A percentile compares a stretch with the other conserved stretches of the same genome.
phyloP scores from a whole-genome alignment of 306 rosid genomes.

The Dalbergia oliveri region DNA sequence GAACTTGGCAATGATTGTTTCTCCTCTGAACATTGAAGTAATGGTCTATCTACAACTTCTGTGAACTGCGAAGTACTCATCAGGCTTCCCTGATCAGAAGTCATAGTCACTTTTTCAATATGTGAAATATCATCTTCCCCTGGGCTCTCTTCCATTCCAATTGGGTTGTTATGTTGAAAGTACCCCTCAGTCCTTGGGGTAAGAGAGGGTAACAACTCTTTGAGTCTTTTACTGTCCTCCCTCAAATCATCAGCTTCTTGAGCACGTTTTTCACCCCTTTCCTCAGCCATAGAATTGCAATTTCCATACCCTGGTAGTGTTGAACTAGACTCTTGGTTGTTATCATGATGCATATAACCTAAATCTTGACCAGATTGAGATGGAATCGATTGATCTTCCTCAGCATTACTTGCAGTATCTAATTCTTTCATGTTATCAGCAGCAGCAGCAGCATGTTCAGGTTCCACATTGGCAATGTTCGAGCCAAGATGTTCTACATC shows the following conservation, averaged over 20 bases:
- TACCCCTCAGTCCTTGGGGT: conserved; percentile 59
- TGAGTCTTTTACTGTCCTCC: conserved; percentile 67
- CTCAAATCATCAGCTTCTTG: conserved; percentile 59
- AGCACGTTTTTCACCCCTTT: conserved; percentile 74
- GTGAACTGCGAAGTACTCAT: conserved; percentile 57
- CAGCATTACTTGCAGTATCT: conserved; percentile 53
- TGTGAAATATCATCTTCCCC: conserved; percentile 53
- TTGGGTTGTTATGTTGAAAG: conserved; percentile 60
- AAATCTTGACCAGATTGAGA: conserved; percentile 62
- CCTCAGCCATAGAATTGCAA: conserved; percentile 56
- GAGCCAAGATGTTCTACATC: conserved; percentile 55
- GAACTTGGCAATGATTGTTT: conserved; percentile 75
- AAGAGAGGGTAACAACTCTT: conserved; percentile 68
- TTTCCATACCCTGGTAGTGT: conserved; percentile 57
- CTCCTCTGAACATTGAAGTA: conserved; percentile 67
- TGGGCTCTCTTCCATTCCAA: conserved; percentile 57
- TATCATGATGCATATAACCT: conserved; percentile 49
- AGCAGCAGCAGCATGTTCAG: conserved; percentile 41
- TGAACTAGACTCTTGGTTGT: conserved; percentile 52
- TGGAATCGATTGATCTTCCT: conserved; percentile 48
- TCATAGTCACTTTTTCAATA: conserved; percentile 50
- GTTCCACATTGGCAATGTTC: conserved; percentile 52
- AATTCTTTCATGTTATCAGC: conserved; percentile 55
- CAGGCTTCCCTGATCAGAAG: conserved; percentile 58
- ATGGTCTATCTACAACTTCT: conserved; percentile 57